Evolutionary conservation across 306 rosid species (phyloP).

Genomic region (Carpinus fangiana): DNA sequence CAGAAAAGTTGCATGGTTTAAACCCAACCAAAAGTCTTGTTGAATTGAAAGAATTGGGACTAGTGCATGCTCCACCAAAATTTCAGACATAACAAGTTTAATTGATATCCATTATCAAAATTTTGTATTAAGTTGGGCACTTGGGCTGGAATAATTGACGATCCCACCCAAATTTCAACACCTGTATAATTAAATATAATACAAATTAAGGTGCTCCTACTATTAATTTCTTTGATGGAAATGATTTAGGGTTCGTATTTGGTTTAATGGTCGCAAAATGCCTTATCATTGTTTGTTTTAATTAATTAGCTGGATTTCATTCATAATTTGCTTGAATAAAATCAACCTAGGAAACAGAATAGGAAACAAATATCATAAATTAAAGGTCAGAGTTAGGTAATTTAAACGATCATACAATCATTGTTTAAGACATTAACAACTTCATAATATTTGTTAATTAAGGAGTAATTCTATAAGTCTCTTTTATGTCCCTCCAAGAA

Average conservation of each 20-base stretch:
- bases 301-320: too few relatives aligned
- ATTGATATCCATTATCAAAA: not conserved
- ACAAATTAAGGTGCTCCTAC: not conserved
- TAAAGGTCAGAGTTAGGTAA: not conserved
- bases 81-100: not conserved
- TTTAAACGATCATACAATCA: not conserved
- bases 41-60: not conserved
- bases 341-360: too few relatives aligned
- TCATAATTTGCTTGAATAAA: too few relatives aligned
- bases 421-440: not conserved
- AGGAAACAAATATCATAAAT: too few relatives aligned
- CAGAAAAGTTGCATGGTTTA: not conserved
- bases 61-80: not conserved
- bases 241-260: too few relatives aligned
- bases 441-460: too few relatives aligned
- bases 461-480: too few relatives aligned
- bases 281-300: not conserved
- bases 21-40: not conserved
- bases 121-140: not conserved
- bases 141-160: not conserved
- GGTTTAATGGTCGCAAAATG: too few relatives aligned
- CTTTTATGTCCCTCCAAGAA: too few relatives aligned
- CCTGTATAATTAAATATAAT: not conserved
- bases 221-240: not conserved
- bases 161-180: not conserved